A percentile compares a stretch with the other conserved stretches of the same genome.
Conservation (phyloP, 108 stramenopile genomes). For the Nitzschia sp. region DNA sequence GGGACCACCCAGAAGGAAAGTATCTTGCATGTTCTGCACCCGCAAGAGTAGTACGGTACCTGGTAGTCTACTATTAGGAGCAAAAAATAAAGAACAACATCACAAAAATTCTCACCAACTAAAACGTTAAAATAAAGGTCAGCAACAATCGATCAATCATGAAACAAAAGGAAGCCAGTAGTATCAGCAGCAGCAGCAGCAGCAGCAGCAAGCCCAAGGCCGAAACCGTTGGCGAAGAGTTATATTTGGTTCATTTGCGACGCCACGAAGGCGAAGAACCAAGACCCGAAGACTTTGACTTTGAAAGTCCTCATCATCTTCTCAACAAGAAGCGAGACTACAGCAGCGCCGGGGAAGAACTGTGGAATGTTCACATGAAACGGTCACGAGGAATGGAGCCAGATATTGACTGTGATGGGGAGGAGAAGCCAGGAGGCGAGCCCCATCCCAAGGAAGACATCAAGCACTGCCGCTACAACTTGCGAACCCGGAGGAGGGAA, state of each 20-base stretch:
- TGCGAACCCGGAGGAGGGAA: conserved; percentile 1
- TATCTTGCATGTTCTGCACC: no score
- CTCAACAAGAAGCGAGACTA: conserved; percentile 33
- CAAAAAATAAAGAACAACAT: no score
- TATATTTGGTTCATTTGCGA: conserved; percentile 64
- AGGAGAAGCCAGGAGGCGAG: neutral
- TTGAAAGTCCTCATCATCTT: conserved; percentile 15
- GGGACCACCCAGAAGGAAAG: no score
- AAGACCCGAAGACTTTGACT: conserved; percentile 47
- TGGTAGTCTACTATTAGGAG: no score
- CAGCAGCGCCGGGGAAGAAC: conserved; percentile 62
- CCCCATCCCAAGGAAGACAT: neutral
- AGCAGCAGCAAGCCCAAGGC: conserved; percentile 10
- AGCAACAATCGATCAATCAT: no score
- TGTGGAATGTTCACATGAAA: conserved; percentile 67
- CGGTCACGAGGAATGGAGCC: conserved; percentile 52
- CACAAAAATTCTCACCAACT: no score
- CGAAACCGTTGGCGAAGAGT: conserved; percentile 61
- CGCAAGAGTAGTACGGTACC: no score
- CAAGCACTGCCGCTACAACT: conserved; percentile 10
- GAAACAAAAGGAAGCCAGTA: neutral
- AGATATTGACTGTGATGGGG: conserved; percentile 41
- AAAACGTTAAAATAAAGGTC: no score
- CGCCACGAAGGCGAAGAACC: conserved; percentile 38
- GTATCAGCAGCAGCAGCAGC: neutral